Evolutionary conservation across 148 eudicot species (phyloP).

Genomic region (Beta vulgaris): DNA sequence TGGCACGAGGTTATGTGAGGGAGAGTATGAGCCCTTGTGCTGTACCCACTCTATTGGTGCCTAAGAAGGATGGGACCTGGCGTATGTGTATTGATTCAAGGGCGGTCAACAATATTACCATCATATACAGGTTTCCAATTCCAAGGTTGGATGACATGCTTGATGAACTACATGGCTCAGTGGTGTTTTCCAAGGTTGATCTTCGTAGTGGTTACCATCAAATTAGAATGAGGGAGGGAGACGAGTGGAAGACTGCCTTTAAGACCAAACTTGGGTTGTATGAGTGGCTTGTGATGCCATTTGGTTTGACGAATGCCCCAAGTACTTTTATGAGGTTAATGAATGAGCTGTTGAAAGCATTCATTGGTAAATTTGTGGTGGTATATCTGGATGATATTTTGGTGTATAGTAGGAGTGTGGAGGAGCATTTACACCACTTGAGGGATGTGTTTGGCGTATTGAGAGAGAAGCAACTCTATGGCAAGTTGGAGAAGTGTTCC

Average conservation of each 20-base stretch:
- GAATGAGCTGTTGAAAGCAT: background rate
- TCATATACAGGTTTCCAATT: background rate
- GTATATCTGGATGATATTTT: slow-evolving; percentile 7
- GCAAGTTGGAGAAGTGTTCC: too few relatives aligned
- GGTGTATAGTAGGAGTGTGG: background rate
- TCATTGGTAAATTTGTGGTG: background rate
- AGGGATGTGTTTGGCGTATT: background rate
- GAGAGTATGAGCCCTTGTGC: background rate
- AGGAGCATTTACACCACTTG: background rate
- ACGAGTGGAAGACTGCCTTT: too few relatives aligned
- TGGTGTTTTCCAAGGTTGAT: too few relatives aligned
- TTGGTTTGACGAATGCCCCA: background rate
- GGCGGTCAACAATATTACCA: background rate
- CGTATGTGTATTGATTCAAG: background rate
- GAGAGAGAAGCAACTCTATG: too few relatives aligned
- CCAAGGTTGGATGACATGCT: background rate
- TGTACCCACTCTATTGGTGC: background rate
- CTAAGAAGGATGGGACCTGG: slow-evolving; percentile 2
- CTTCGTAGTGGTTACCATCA: too few relatives aligned
- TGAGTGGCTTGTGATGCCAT: background rate
- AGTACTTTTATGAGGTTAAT: background rate
- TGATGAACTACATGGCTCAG: slow-evolving; percentile 12
- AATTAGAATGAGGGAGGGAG: too few relatives aligned
- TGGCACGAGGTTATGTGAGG: background rate
- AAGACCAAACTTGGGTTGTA: slow-evolving; percentile 11